Evolutionary conservation across 306 rosid genomes (phyloP), one percentile per base, ranked within the genome.

Genomic region (Acacia crassicarpa): DNA sequence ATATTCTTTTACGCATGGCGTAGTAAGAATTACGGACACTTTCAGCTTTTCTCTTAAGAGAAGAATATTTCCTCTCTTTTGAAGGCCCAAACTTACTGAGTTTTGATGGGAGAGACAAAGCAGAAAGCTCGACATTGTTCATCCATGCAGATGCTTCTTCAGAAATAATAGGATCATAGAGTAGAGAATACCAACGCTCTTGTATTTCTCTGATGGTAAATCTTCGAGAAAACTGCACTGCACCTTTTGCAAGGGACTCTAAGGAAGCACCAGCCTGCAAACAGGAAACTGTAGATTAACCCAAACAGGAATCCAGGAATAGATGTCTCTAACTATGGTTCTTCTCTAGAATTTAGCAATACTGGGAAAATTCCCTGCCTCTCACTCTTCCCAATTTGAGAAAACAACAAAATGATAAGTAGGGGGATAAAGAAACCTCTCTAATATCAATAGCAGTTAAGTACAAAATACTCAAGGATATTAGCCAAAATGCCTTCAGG

Each of bases 161-260:
- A 59, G 99, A 90, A 51, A 90, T 75, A 78, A 76, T 71, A 35
- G 94, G 90, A 87, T 92, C 94, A 73, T 89, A 96, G 74, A 96
- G 94, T 76, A 96, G 82, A 86, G 93, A 84, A 75, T 86, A 56
- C 99, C 98, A 96, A 70, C 99, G 88, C 67, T 96, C 98, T 53
- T 90, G 89, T 83, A 96, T 86, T 72, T 96, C 99, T 63, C 70
- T 84, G 78, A 90, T 82, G 80, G 90, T 86, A 86, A 84, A 96
- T 79, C 91, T 92, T 38, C 84, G 87, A 82, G 99, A 91, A 90
- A 96, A 96, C 74, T 89, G 94, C 79, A 94, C 98, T 4, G 98
- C 98, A 15, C 99, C 99, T 85, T 96, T 96, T 6, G 99, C 98
- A 76, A 96, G 97, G 67, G 99, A 91, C 79, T 96, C 99, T 83